phyloP scores from a whole-genome alignment of 352 stramenopile genomes.

The Pythium myriotylum region DNA sequence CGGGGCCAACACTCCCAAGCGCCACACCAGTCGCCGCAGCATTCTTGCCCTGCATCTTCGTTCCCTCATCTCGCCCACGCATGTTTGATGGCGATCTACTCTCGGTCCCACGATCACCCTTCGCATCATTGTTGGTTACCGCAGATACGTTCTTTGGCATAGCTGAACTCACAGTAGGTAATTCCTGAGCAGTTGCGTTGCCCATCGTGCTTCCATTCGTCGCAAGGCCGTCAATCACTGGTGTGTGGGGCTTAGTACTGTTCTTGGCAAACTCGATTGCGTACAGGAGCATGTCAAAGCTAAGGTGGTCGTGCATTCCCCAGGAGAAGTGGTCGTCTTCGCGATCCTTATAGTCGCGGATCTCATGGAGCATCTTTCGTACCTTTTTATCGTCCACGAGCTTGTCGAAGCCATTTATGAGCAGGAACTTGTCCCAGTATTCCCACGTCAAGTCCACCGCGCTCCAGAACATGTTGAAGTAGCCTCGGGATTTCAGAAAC shows the following conservation, averaged over 20 bases:
- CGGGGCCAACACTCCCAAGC: background rate
- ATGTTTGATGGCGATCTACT: background rate
- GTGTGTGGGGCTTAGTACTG: conserved; percentile 2
- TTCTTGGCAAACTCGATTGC: conserved; percentile 50
- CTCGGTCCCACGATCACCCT: too few species aligned
- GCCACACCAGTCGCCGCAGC: background rate
- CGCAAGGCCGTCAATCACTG: background rate
- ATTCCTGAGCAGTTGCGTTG: background rate
- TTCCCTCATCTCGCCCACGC: background rate
- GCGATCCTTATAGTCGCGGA: conserved; percentile 53
- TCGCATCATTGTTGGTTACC: too few species aligned
- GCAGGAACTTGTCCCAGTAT: conserved; percentile 70
- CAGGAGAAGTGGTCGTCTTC: conserved; percentile 68
- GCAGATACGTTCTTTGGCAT: too few species aligned
- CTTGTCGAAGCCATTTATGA: conserved; percentile 70
- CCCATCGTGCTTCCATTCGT: background rate
- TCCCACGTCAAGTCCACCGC: conserved; percentile 66
- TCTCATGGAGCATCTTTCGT: conserved; percentile 65
- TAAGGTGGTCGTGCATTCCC: conserved; percentile 74
- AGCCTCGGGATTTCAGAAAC: conserved; percentile 66
- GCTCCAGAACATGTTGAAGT: conserved; percentile 77
- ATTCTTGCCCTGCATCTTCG: background rate
- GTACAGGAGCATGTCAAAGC: conserved; percentile 72
- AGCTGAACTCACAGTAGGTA: too few species aligned
- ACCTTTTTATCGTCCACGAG: conserved; percentile 69